phyloP scores from a whole-genome alignment of 179 eudicot species.

The Camellia oleifera region DNA sequence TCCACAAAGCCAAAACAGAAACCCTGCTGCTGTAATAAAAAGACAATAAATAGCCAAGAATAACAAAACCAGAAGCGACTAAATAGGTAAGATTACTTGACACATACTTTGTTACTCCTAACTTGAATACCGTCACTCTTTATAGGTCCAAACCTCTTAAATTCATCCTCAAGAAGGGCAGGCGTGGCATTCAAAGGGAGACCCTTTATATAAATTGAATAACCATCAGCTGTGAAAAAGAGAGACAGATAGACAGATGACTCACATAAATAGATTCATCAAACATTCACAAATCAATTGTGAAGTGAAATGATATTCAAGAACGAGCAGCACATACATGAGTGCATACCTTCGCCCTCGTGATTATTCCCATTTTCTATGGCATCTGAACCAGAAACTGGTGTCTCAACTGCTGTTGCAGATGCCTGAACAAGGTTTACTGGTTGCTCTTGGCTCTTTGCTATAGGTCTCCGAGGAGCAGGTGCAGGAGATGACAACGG shows the following conservation, averaged over 20 bases:
- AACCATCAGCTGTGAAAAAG: constrained; percentile 59
- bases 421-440: constrained; percentile 30
- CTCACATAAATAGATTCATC: constrained; percentile 1
- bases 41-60: constrained; percentile 15
- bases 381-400: constrained; percentile 30
- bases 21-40: constrained; percentile 42
- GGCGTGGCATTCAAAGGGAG: constrained; percentile 55
- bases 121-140: constrained; percentile 81
- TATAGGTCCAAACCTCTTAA: constrained; percentile 71
- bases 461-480: constrained; percentile 37
- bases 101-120: constrained; percentile 57
- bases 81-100: background rate
- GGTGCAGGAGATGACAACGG: constrained; percentile 39
- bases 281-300: background rate
- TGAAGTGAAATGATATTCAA: background rate
- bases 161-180: constrained; percentile 58
- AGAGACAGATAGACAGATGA: constrained; percentile 5
- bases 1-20: constrained; percentile 83
- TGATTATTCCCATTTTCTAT: constrained; percentile 54
- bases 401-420: constrained; percentile 27
- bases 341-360: constrained; percentile 46
- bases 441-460: constrained; percentile 43
- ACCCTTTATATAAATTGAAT: constrained; percentile 70
- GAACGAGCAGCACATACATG: background rate
- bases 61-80: background rate